Evolutionary conservation across 371 early-diverging fungal genomes (phyloP).

Genomic region (Mucor irregularis): DNA sequence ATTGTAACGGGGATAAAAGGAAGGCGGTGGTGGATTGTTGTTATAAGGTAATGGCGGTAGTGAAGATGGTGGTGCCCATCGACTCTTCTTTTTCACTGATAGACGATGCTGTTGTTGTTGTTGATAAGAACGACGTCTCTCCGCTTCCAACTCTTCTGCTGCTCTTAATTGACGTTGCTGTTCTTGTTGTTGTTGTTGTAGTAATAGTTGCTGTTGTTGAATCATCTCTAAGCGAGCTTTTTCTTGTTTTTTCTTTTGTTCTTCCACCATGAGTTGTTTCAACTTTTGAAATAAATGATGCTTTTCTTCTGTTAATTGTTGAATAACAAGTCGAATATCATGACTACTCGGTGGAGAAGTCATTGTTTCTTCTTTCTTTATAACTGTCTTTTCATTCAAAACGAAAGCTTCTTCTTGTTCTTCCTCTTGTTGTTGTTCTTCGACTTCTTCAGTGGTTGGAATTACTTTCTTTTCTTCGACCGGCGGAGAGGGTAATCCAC

Average conservation of each 20-base stretch:
- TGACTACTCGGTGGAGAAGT: background rate
- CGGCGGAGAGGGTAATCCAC: conserved; percentile 32
- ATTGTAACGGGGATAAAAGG: conserved; percentile 14
- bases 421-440: background rate
- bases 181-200: background rate
- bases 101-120: background rate
- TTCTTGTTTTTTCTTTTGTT: conserved; percentile 11
- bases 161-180: background rate
- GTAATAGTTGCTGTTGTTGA: background rate
- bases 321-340: conserved; percentile 17
- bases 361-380: background rate
- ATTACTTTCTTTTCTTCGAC: conserved; percentile 21
- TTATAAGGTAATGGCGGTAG: background rate
- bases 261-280: conserved; percentile 23
- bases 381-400: background rate
- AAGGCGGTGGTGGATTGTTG: background rate
- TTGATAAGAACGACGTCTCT: no score
- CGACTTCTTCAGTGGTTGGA: background rate
- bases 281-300: conserved; percentile 27
- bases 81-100: conserved; percentile 5
- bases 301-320: conserved; percentile 26
- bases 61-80: conserved; percentile 10
- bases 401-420: no score
- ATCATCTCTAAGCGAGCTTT: background rate
- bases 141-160: background rate